phyloP scores from a whole-genome alignment of 345 rosid species.

The Corymbia maculata region DNA sequence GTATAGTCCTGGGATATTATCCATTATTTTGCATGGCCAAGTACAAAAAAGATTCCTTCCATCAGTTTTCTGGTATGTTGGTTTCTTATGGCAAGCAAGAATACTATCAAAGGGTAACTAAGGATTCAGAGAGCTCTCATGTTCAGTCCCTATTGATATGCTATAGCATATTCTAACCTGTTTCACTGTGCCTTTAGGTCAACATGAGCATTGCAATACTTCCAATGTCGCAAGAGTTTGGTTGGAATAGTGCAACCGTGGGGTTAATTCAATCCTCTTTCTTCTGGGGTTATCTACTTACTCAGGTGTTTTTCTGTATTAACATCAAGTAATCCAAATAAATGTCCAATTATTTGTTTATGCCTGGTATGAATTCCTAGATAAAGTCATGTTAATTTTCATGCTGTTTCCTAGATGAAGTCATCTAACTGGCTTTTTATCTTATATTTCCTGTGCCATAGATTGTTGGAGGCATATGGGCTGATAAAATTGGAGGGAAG shows the following conservation, averaged over 20 bases:
- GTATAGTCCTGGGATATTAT: neutral
- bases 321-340: neutral
- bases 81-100: neutral
- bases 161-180: neutral
- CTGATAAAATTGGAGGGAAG: slow-evolving; percentile 94
- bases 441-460: slow-evolving; percentile 16
- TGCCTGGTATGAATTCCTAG: neutral
- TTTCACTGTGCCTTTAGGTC: slow-evolving; percentile 40
- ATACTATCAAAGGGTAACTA: neutral
- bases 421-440: neutral
- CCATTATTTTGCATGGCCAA: neutral
- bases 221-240: slow-evolving; percentile 92
- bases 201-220: slow-evolving; percentile 99
- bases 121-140: neutral
- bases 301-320: slow-evolving; percentile 47
- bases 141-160: neutral
- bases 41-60: neutral
- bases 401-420: neutral
- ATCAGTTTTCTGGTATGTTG: neutral
- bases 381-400: neutral
- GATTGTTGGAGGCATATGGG: slow-evolving; percentile 98
- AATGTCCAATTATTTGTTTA: neutral
- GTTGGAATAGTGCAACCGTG: slow-evolving; percentile 94
- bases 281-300: slow-evolving; percentile 98
- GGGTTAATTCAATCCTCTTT: slow-evolving; percentile 97